Percentiles rank a stretch among this genome's conserved stretches.
Evolutionary conservation across 495 filamentous ascomycete species (phyloP).

Genomic region (Hypoxylon rickii): DNA sequence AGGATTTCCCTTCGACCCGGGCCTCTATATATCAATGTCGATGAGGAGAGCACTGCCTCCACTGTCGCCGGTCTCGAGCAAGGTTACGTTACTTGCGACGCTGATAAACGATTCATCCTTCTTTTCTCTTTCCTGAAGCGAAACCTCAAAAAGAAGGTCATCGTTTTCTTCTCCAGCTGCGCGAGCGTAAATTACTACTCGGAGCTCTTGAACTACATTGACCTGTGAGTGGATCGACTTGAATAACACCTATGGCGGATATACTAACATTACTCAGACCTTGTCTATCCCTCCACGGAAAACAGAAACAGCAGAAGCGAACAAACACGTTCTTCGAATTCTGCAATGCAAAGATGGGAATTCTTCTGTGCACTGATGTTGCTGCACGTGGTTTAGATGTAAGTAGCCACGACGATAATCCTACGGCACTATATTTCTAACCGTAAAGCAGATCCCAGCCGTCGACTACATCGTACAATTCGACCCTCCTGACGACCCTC

Average conservation of each 20-base stretch:
- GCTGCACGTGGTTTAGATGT: slow-evolving; percentile 91
- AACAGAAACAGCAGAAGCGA: slow-evolving; percentile 96
- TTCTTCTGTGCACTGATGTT: slow-evolving; percentile 94
- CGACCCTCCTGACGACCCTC: slow-evolving; percentile 88
- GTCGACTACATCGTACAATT: slow-evolving; percentile 98
- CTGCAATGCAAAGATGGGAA: slow-evolving; percentile 89
- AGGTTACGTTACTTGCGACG: slow-evolving; percentile 91
- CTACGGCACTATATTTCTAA: slow-evolving; percentile 1
- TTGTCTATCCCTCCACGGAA: slow-evolving; percentile 64
- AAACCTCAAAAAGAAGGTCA: slow-evolving; percentile 90
- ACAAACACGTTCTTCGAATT: slow-evolving; percentile 99
- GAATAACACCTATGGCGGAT: no score
- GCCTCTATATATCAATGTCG: slow-evolving; percentile 73
- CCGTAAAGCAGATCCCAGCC: slow-evolving; percentile 67
- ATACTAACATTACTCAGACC: slow-evolving; percentile 38
- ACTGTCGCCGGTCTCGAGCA: slow-evolving; percentile 94
- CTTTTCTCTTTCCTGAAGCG: slow-evolving; percentile 96
- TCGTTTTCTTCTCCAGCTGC: slow-evolving; percentile 95
- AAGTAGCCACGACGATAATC: slow-evolving; percentile 36
- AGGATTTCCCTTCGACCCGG: slow-evolving; percentile 90
- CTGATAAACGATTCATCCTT: slow-evolving; percentile 90
- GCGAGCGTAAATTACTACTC: slow-evolving; percentile 93
- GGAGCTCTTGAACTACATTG: slow-evolving; percentile 94
- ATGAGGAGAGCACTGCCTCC: slow-evolving; percentile 66
- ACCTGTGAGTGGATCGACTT: slow-evolving; percentile 93